These are phyloP conservation scores for Chiua sp. DNA, from an alignment of 1,284 basidiomycete species.

Conservation along the genomic window DNA sequence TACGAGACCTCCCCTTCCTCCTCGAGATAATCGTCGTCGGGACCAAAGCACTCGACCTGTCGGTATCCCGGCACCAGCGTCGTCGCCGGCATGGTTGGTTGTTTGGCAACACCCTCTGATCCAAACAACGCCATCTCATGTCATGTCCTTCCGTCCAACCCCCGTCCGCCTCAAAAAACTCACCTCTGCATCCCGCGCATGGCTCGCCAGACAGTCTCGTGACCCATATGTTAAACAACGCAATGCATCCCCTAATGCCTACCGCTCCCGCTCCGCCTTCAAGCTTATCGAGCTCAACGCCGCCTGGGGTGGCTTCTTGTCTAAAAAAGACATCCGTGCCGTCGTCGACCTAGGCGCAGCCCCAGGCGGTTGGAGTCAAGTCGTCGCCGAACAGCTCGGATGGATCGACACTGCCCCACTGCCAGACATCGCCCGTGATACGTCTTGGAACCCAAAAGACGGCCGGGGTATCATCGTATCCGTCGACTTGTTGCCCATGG, in stretches of 20 bases:
- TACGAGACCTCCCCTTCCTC: slow-evolving; percentile 67
- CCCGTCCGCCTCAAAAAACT: slow-evolving; percentile 34
- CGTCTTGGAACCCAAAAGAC: slow-evolving; percentile 9
- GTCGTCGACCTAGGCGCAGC: slow-evolving; percentile 88
- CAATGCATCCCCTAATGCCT: slow-evolving; percentile 47
- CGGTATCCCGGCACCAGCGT: slow-evolving; percentile 56
- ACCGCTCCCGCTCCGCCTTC: slow-evolving; percentile 84
- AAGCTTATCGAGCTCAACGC: slow-evolving; percentile 80
- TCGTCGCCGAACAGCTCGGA: slow-evolving; percentile 66
- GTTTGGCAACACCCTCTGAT: slow-evolving; percentile 25
- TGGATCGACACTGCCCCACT: slow-evolving; percentile 32
- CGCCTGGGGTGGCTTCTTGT: slow-evolving; percentile 56
- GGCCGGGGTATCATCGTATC: slow-evolving; percentile 68
- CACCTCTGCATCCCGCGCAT: slow-evolving; percentile 50
- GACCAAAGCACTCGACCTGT: slow-evolving; percentile 64
- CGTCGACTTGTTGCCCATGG: slow-evolving; percentile 75
- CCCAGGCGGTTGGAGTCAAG: slow-evolving; percentile 90
- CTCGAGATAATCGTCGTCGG: slow-evolving; percentile 64
- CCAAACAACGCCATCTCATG: slow-evolving; percentile 22
- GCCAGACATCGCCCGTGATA: not conserved
- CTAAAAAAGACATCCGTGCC: slow-evolving; percentile 53
- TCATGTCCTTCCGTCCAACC: slow-evolving; percentile 39
- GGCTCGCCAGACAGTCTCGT: slow-evolving; percentile 65
- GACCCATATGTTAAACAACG: slow-evolving; percentile 77
- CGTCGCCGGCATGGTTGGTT: slow-evolving; percentile 21